These are phyloP conservation scores for Geranium incanum DNA, from an alignment of 441 rosid genomes.

Conservation along the genomic window DNA sequence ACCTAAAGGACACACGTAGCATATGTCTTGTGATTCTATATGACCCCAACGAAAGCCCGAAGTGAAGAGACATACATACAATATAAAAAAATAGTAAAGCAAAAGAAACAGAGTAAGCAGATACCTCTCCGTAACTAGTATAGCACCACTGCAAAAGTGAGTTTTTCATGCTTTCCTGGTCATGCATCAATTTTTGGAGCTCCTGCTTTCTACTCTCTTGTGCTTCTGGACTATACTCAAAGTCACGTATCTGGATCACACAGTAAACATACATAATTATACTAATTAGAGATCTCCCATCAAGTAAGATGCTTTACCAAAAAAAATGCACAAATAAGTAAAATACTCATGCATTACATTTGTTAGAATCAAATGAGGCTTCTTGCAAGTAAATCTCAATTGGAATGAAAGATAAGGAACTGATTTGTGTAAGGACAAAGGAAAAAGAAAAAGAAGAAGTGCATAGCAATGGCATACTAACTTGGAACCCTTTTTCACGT, in stretches of 20 bases:
- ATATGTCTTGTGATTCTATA: no score
- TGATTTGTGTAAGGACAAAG: neutral
- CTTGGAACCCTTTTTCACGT: slow-evolving; percentile 85
- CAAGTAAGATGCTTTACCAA: neutral
- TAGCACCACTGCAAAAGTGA: slow-evolving; percentile 72
- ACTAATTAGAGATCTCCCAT: slow-evolving; percentile 9
- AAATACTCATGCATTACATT: neutral
- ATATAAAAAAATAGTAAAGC: neutral
- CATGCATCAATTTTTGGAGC: slow-evolving; percentile 59
- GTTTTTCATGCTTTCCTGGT: slow-evolving; percentile 75
- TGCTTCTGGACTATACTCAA: slow-evolving; percentile 82
- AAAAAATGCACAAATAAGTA: neutral
- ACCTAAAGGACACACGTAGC: no score
- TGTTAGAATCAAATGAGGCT: neutral
- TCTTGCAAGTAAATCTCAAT: neutral
- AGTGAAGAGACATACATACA: neutral
- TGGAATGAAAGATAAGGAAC: neutral
- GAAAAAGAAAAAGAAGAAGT: neutral
- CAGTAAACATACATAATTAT: slow-evolving; percentile 13
- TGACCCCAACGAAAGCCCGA: no score
- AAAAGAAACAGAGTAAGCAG: neutral
- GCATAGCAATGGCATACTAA: slow-evolving; percentile 29
- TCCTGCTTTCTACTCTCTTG: slow-evolving; percentile 82
- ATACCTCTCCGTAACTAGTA: neutral
- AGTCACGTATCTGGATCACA: slow-evolving; percentile 68